Conservation (phyloP, 352 stramenopile species). For the Phytopythium chamaehyphon region DNA sequence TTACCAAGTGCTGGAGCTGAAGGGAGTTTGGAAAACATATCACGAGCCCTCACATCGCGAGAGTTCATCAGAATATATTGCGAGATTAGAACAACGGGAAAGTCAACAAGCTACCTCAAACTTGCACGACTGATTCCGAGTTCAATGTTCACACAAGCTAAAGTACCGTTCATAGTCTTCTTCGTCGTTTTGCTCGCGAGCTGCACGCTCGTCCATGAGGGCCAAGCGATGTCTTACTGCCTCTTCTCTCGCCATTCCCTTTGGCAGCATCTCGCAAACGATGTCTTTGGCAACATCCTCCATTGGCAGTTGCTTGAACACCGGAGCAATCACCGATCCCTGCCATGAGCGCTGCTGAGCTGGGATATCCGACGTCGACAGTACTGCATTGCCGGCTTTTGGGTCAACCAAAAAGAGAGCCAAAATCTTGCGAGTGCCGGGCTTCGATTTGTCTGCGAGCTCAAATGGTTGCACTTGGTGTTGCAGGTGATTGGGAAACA, state of each 20-base stretch:
- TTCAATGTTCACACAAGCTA: slow-evolving; percentile 17
- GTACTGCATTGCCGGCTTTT: slow-evolving; percentile 7
- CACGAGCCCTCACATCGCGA: too few relatives aligned
- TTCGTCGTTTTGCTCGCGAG: neutral
- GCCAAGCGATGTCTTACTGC: slow-evolving; percentile 16
- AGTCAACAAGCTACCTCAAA: too few relatives aligned
- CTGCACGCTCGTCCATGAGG: slow-evolving; percentile 28
- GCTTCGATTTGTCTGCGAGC: slow-evolving; percentile 21
- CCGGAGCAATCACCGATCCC: slow-evolving; percentile 2
- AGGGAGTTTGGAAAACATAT: too few relatives aligned
- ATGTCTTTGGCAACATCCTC: slow-evolving; percentile 11
- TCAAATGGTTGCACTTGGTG: slow-evolving; percentile 46
- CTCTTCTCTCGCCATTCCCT: slow-evolving; percentile 16
- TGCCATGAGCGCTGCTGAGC: slow-evolving; percentile 40
- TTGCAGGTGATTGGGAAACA: slow-evolving; percentile 40
- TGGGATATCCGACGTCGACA: slow-evolving; percentile 31
- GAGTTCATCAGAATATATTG: too few relatives aligned
- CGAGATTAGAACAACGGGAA: too few relatives aligned
- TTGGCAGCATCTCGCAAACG: slow-evolving; percentile 14
- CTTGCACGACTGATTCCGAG: neutral
- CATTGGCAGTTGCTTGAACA: slow-evolving; percentile 9
- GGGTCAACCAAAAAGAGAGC: slow-evolving; percentile 47
- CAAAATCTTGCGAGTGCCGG: slow-evolving; percentile 40
- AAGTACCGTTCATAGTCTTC: slow-evolving; percentile 12
- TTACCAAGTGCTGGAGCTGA: too few relatives aligned